Percentiles rank a stretch among this genome's conserved stretches.
Conservation (phyloP, 2,329 filamentous ascomycete species). For the Penicillium sp. region DNA sequence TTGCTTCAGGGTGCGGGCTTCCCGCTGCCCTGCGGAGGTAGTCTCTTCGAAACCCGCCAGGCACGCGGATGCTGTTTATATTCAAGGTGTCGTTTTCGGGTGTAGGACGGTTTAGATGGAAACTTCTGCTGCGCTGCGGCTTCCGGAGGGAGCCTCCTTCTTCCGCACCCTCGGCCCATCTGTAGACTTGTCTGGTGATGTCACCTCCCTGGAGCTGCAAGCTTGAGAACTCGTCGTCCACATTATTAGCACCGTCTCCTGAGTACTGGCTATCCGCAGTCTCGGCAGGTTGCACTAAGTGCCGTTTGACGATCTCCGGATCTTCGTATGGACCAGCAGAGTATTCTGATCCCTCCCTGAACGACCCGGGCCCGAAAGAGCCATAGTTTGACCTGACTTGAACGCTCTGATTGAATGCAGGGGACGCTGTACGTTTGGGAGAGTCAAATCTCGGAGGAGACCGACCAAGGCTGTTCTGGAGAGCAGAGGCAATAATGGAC, state of each 20-base stretch:
- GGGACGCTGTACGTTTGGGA: constrained; percentile 62
- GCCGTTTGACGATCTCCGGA: constrained; percentile 86
- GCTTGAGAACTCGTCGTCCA: constrained; percentile 89
- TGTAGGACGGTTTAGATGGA: constrained; percentile 75
- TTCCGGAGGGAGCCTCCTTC: constrained; percentile 62
- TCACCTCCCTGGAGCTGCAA: constrained; percentile 91
- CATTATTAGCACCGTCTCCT: constrained; percentile 44
- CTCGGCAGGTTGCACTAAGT: constrained; percentile 74
- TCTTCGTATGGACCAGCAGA: constrained; percentile 74
- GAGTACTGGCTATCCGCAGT: constrained; percentile 37
- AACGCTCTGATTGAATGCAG: constrained; percentile 55
- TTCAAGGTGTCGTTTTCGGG: constrained; percentile 81
- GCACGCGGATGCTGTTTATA: constrained; percentile 88
- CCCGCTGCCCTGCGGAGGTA: constrained; percentile 78
- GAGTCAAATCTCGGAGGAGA: constrained; percentile 48
- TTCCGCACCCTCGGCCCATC: constrained; percentile 91
- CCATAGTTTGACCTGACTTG: constrained; percentile 76
- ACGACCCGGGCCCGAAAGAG: constrained; percentile 76
- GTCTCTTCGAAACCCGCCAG: constrained; percentile 90
- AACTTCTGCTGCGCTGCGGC: constrained; percentile 83
- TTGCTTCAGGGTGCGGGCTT: constrained; percentile 50
- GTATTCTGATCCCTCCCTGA: constrained; percentile 50
- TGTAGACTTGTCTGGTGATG: constrained; percentile 92
- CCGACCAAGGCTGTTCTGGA: constrained; percentile 73
- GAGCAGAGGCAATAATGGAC: constrained; percentile 85